Evolutionary conservation across 2,329 filamentous ascomycete genomes (phyloP), one percentile per base, ranked within the genome.

Genomic region (Colletotrichum australisinense): DNA sequence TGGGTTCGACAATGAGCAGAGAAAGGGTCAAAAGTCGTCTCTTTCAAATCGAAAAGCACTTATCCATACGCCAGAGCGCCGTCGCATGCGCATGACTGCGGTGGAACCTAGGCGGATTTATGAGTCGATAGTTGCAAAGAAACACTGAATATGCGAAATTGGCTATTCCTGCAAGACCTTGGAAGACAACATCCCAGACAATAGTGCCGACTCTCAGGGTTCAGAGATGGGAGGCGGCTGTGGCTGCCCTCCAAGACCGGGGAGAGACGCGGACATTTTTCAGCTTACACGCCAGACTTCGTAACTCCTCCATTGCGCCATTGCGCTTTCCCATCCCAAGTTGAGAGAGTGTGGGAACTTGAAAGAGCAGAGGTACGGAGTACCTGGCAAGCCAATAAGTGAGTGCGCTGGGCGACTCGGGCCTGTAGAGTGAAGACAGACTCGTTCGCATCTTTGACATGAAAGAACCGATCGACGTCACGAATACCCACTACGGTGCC

Each of bases 381-480:
- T 11, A 16, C 35, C 35, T 5, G 46, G 19, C 62, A 12, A 53
- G 6, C 14, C 49, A 38, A 38, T 26, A 42, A 24, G 8, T 12
- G 26, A 62, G 28, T 65, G 35, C 30, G 46, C 24, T n/a, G 30
- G 28, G n/a, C 32, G 46, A 26, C 59, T 60, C 56, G 55, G 60
- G 22, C 53, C 46, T 38, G 55, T 4, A 63, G 22, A 28, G 12
- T 28, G 55, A 5, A 63, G 22, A 28, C 19, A 65, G 42, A 73
- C 55, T 73, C 46, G 67, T 46, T 63, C 46, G 26, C 35, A n/a
- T 28, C 53, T 46, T 59, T 69, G 53, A 35, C 53, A 30, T 70
- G 60, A 71, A 71, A 70, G 67, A 71, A 73, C 35, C 62, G 67
- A 73, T 73, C 71, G 55, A 73, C 71, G 71, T 73, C 71, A 73